Evolutionary conservation across 2,329 filamentous ascomycete genomes (phyloP), one percentile per base, ranked within the genome.

Genomic region (Alternaria gansuensis): DNA sequence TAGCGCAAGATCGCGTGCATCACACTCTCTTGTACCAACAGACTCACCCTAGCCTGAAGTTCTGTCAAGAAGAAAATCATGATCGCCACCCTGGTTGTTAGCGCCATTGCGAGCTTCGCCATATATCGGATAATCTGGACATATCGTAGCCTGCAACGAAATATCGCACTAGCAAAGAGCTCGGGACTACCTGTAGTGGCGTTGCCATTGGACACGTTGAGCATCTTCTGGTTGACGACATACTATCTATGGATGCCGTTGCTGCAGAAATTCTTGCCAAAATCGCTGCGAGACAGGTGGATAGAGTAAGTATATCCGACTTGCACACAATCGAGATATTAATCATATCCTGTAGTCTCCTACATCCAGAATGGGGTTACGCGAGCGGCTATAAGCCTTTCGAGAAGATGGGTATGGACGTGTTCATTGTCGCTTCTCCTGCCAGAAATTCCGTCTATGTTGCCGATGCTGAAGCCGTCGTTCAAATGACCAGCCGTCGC

Each of bases 351-450:
- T 44, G 49, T 63, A 87, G 85, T 41, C 77, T 85, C 64, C 70
- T 90, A 63, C 71, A 80, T n/a, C 84, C 84, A 2, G 85, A 90
- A 66, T 90, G 86, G 82, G 73, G 81, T 7, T 90, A 85, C 77
- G 73, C 75, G n/a, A 73, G 81, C 11, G 82, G 84, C 28, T 84
- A 88, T 66, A 79, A 82, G 21, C 80, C 85, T 14, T 92, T 88
- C 69, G 79, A 83, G 28, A 79, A 82, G 14, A 70, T 87, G 9
- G 88, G 86, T 41, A 74, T 72, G 55, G 88, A 92, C 65, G 81
- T 84, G 11, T 88, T 91, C 67, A 65, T 92, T 7, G 67, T 87
- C n/a, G 88, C 88, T 7, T 83, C 86, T 0, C 87, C 89, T 0
- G 79, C 79, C 7, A 74, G 72, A 33, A 79, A 87, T 14, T 72